phyloP scores from a whole-genome alignment of 345 rosid species.

The Cardamine chenopodiifolia region DNA sequence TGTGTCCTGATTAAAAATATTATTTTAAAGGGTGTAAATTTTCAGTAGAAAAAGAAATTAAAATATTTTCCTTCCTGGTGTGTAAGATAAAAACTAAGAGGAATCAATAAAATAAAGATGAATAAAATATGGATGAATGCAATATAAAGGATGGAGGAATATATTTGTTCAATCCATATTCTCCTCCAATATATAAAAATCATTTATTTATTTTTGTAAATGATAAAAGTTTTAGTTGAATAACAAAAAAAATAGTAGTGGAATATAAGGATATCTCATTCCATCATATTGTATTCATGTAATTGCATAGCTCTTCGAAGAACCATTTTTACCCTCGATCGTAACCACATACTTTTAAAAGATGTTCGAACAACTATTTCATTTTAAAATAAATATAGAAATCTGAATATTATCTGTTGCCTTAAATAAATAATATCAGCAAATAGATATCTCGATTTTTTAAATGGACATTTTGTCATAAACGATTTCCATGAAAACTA shows the following conservation, averaged over 20 bases:
- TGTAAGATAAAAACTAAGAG: not conserved
- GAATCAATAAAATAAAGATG: not conserved
- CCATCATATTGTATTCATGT: not conserved
- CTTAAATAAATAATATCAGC: not conserved
- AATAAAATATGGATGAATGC: not conserved
- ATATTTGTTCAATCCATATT: too few relatives aligned
- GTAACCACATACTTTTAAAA: not conserved
- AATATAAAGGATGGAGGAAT: not conserved
- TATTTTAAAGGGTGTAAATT: not conserved
- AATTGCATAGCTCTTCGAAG: not conserved
- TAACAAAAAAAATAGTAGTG: too few relatives aligned
- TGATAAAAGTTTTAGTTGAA: too few relatives aligned
- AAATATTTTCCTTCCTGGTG: too few relatives aligned
- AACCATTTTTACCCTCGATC: not conserved
- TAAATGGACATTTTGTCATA: slow-evolving; percentile 1
- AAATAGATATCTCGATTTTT: not conserved
- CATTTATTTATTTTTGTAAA: not conserved
- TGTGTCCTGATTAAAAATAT: not conserved
- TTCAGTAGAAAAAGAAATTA: too few relatives aligned
- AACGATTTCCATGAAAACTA: slow-evolving; percentile 30
- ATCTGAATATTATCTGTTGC: not conserved
- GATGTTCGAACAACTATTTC: not conserved
- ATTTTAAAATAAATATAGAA: not conserved
- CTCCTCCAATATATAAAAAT: not conserved
- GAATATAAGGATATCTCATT: not conserved